These are phyloP conservation scores for Colletotrichum spinosum DNA, from an alignment of 2,329 filamentous ascomycete genomes.

Conservation along the genomic window DNA sequence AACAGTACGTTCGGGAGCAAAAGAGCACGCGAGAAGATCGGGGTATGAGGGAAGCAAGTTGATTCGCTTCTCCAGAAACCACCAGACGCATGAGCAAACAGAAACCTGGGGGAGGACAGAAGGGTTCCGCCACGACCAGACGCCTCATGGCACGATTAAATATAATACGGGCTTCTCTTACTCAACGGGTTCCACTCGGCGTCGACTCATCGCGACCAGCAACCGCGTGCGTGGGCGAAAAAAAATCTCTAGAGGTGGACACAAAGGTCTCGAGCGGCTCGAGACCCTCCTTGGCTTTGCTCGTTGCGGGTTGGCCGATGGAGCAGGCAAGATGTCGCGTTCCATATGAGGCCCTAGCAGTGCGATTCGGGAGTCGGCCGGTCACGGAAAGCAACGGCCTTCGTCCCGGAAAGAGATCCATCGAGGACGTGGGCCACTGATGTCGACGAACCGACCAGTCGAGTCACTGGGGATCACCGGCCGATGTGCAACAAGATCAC, in stretches of 20 bases:
- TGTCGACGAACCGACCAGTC: background rate
- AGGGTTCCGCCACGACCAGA: slow-evolving; percentile 14
- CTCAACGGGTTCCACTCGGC: slow-evolving; percentile 32
- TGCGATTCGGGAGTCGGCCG: slow-evolving; percentile 33
- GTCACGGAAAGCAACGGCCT: slow-evolving; percentile 30
- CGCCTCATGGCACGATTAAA: slow-evolving; percentile 33
- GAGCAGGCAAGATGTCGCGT: slow-evolving; percentile 23
- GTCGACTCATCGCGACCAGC: slow-evolving; percentile 35
- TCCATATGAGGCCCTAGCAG: slow-evolving; percentile 2
- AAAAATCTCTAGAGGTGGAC: slow-evolving; percentile 33
- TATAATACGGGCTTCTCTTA: slow-evolving; percentile 30
- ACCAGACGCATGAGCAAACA: slow-evolving; percentile 30
- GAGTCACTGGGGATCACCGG: background rate
- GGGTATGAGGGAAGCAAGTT: slow-evolving; percentile 19
- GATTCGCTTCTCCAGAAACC: slow-evolving; percentile 32
- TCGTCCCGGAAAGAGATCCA: slow-evolving; percentile 22
- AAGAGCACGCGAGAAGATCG: slow-evolving; percentile 13
- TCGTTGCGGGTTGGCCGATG: slow-evolving; percentile 32
- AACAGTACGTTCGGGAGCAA: slow-evolving; percentile 4
- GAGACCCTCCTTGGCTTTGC: slow-evolving; percentile 24
- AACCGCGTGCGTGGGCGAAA: slow-evolving; percentile 20
- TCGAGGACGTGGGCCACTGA: slow-evolving; percentile 13
- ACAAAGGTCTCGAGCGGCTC: slow-evolving; percentile 20
- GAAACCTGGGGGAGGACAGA: slow-evolving; percentile 24
- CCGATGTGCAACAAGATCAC: background rate